Conservation (phyloP, 2,329 filamentous ascomycete species). For the Capronia epimyces region DNA sequence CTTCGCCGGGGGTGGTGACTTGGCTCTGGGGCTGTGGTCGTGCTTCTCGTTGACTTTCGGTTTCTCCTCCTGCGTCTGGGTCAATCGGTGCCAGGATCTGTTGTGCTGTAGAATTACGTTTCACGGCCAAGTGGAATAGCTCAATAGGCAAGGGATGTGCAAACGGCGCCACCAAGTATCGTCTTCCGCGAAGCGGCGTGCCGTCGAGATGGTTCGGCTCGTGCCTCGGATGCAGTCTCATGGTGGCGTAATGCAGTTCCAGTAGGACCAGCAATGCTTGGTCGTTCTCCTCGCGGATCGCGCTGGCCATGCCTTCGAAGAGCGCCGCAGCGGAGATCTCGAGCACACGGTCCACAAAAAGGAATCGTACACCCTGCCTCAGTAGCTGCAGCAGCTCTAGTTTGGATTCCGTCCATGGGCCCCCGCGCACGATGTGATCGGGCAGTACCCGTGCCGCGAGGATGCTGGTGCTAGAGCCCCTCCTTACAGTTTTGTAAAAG, state of each 20-base stretch:
- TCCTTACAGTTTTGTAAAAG: constrained; percentile 27
- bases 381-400: constrained; percentile 36
- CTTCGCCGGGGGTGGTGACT: not conserved
- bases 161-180: not conserved
- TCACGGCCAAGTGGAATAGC: constrained; percentile 22
- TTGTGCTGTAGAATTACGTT: not conserved
- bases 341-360: constrained; percentile 18
- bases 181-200: not conserved
- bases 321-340: constrained; percentile 33
- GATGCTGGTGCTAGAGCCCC: constrained; percentile 27
- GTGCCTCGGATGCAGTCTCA: not conserved
- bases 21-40: not conserved
- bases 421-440: constrained; percentile 33
- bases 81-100: too few relatives aligned
- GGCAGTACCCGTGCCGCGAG: constrained; percentile 32
- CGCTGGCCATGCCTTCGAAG: constrained; percentile 39
- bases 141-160: constrained; percentile 15
- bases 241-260: constrained; percentile 35
- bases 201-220: not conserved
- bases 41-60: not conserved
- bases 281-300: constrained; percentile 34
- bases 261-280: constrained; percentile 35
- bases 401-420: constrained; percentile 30
- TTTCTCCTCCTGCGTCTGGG: not conserved
- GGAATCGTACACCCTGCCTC: constrained; percentile 32